Percentiles rank a stretch among this genome's conserved stretches.
These are phyloP conservation scores for Globisporangium okanoganense DNA, from an alignment of 352 stramenopile genomes.

Conservation along the genomic window DNA sequence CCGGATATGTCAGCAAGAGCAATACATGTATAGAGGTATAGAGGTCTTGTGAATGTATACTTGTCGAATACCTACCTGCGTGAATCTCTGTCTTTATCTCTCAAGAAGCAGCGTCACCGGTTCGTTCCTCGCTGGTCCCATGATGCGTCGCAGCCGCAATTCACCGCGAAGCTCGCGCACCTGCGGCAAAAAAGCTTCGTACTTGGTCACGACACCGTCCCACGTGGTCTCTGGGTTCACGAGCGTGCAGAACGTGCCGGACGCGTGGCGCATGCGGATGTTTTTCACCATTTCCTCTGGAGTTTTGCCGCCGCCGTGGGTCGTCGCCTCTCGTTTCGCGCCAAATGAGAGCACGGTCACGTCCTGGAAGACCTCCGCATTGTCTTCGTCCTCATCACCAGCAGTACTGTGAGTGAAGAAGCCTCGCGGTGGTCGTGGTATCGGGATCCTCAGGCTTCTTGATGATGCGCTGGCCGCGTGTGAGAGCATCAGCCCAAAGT, in stretches of 20 bases:
- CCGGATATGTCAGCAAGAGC: neutral
- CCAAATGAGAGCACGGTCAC: conserved; percentile 60
- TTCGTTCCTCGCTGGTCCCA: conserved; percentile 42
- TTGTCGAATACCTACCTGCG: neutral
- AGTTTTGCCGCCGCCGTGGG: conserved; percentile 68
- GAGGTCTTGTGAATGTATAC: neutral
- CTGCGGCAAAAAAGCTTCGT: conserved; percentile 34
- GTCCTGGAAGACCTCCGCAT: conserved; percentile 53
- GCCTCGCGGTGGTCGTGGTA: conserved; percentile 31
- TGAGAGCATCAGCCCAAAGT: conserved; percentile 60
- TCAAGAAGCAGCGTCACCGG: conserved; percentile 42
- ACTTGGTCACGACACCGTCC: conserved; percentile 35
- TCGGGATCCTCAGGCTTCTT: conserved; percentile 38
- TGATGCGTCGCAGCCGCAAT: conserved; percentile 51
- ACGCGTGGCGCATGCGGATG: conserved; percentile 84
- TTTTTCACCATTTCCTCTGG: conserved; percentile 81
- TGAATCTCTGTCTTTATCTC: conserved; percentile 15
- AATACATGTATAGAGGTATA: neutral
- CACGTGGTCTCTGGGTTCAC: conserved; percentile 49
- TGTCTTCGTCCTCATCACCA: neutral
- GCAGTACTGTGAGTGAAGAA: conserved; percentile 6
- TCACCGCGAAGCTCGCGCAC: conserved; percentile 44
- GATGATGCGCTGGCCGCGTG: conserved; percentile 17
- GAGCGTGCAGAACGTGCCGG: conserved; percentile 73
- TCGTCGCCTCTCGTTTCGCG: conserved; percentile 52